Percentiles rank a stretch among this genome's conserved stretches.
phyloP scores from a whole-genome alignment of 371 early-diverging fungal species.

The Mucor mucedo region DNA sequence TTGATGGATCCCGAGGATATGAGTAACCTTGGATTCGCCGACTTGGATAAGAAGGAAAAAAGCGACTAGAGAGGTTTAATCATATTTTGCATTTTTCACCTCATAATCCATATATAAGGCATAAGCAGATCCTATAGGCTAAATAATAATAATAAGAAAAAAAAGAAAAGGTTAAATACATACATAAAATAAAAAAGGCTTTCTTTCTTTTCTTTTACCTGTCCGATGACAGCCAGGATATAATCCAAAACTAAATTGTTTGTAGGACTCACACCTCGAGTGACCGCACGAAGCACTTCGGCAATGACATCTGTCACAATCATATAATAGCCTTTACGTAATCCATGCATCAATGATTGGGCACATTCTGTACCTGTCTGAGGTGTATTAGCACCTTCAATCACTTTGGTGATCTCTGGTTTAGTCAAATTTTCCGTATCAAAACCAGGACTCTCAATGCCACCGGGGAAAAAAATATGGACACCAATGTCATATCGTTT shows the following conservation, averaged over 20 bases:
- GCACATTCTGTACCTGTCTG: conserved; percentile 69
- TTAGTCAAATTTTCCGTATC: conserved; percentile 83
- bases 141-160: too few relatives aligned
- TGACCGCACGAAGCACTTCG: conserved; percentile 52
- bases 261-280: conserved; percentile 52
- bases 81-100: conserved; percentile 33
- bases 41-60: conserved; percentile 23
- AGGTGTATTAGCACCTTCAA: conserved; percentile 76
- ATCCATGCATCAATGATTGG: conserved; percentile 58
- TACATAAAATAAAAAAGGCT: conserved; percentile 8
- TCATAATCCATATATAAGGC: conserved; percentile 51
- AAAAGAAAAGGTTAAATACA: neutral
- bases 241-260: conserved; percentile 50
- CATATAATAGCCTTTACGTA: conserved; percentile 52
- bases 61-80: conserved; percentile 3
- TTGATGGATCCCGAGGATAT: conserved; percentile 76
- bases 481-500: conserved; percentile 69
- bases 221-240: conserved; percentile 41
- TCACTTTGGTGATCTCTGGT: conserved; percentile 77
- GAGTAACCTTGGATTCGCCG: conserved; percentile 73
- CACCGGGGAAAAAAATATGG: conserved; percentile 84
- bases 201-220: conserved; percentile 29
- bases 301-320: conserved; percentile 59
- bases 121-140: conserved; percentile 49
- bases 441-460: conserved; percentile 83